Conservation (phyloP, 2,329 filamentous ascomycete genomes). For the Gnomoniopsis sp. region DNA sequence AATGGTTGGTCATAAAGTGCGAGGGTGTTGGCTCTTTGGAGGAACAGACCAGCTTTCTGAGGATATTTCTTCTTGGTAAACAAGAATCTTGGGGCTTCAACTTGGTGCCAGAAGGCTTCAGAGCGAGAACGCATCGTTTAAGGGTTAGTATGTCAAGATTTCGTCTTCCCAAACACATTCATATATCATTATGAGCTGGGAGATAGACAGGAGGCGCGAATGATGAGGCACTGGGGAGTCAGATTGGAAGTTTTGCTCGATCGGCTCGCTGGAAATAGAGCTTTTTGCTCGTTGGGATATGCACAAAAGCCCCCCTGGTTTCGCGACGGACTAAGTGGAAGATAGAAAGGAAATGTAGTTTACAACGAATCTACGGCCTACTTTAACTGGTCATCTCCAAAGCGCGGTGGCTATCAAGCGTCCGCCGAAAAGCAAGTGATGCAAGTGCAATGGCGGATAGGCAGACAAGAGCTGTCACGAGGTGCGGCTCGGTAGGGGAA, state of each 20-base stretch:
- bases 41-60: neutral
- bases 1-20: slow-evolving; percentile 1
- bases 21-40: neutral
- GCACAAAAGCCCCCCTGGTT: neutral
- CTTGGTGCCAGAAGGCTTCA: neutral
- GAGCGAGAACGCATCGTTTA: neutral
- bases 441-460: too few relatives aligned
- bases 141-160: neutral
- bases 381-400: neutral
- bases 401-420: neutral
- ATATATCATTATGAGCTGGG: neutral
- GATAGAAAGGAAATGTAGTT: neutral
- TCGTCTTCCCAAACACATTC: neutral
- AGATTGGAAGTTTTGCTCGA: neutral
- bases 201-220: neutral
- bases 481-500: too few relatives aligned
- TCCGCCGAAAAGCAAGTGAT: neutral
- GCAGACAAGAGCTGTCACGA: too few relatives aligned
- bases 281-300: neutral
- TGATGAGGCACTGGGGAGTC: neutral
- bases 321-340: neutral
- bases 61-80: neutral
- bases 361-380: neutral
- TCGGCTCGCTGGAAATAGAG: neutral
- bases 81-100: neutral